A percentile compares a stretch with the other conserved stretches of the same genome.
Evolutionary conservation across 305 asterid species (phyloP).

Genomic region (Stenogyne calaminthoides): DNA sequence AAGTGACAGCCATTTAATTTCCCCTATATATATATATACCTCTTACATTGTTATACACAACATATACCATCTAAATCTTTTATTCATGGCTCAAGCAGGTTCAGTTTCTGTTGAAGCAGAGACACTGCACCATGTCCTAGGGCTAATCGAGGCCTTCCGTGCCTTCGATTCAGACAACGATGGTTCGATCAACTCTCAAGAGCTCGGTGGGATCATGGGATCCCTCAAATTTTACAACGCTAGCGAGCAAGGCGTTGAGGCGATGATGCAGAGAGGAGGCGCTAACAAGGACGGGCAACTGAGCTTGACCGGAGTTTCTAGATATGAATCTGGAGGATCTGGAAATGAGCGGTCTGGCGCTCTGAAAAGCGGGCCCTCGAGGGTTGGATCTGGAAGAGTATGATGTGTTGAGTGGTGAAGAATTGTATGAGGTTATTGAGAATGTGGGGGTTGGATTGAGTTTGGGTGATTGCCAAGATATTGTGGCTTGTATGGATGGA

Average conservation of each 20-base stretch:
- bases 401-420: constrained; percentile 39
- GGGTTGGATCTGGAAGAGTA: constrained; percentile 33
- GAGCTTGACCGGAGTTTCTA: constrained; percentile 42
- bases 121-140: constrained; percentile 37
- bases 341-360: constrained; percentile 31
- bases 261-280: constrained; percentile 42
- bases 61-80: constrained; percentile 5
- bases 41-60: background rate
- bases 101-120: constrained; percentile 37
- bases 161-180: constrained; percentile 51
- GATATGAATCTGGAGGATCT: constrained; percentile 40
- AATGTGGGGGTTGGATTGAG: constrained; percentile 36
- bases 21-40: constrained; percentile 21
- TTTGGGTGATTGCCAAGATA: constrained; percentile 38
- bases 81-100: constrained; percentile 34
- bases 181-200: constrained; percentile 39
- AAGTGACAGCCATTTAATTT: constrained; percentile 2
- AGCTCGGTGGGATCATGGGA: constrained; percentile 49
- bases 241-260: constrained; percentile 35
- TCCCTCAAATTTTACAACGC: constrained; percentile 50
- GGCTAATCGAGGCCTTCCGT: constrained; percentile 47
- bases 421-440: constrained; percentile 27
- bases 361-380: constrained; percentile 34
- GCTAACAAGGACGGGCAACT: constrained; percentile 38
- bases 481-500: constrained; percentile 44